A percentile compares a stretch with the other conserved stretches of the same genome.
These are phyloP conservation scores for Baudoinia panamericana DNA, from an alignment of 495 filamentous ascomycete species.

Conservation along the genomic window DNA sequence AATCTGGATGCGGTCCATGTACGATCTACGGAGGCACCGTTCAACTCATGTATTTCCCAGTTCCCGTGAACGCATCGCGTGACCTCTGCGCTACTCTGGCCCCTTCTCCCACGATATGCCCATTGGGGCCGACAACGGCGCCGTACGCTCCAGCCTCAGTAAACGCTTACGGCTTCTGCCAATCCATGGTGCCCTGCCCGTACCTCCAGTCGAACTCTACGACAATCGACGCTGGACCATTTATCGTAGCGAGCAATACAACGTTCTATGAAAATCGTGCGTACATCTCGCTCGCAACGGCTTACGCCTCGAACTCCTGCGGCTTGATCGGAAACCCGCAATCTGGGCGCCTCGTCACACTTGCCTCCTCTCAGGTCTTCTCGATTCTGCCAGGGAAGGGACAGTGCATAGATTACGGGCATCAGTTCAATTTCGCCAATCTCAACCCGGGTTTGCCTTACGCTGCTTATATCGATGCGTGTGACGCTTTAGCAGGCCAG, in stretches of 20 bases:
- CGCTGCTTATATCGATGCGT: background rate
- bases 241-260: constrained; percentile 1
- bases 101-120: background rate
- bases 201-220: background rate
- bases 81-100: background rate
- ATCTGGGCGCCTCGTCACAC: constrained; percentile 1
- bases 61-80: background rate
- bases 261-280: background rate
- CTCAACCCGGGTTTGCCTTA: background rate
- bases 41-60: constrained; percentile 1
- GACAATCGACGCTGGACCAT: constrained; percentile 1
- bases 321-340: constrained; percentile 4
- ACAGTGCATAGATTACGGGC: background rate
- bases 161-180: background rate
- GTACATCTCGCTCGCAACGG: constrained; percentile 8
- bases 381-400: too few relatives aligned
- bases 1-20: background rate
- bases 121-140: background rate
- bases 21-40: background rate
- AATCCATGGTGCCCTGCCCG: background rate
- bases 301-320: constrained; percentile 8
- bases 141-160: background rate
- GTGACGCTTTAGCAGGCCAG: background rate
- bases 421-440: background rate
- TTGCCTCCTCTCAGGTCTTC: constrained; percentile 13